Evolutionary conservation across 805 yeast species (phyloP).

Genomic region (Barnettozyma sucrosica): DNA sequence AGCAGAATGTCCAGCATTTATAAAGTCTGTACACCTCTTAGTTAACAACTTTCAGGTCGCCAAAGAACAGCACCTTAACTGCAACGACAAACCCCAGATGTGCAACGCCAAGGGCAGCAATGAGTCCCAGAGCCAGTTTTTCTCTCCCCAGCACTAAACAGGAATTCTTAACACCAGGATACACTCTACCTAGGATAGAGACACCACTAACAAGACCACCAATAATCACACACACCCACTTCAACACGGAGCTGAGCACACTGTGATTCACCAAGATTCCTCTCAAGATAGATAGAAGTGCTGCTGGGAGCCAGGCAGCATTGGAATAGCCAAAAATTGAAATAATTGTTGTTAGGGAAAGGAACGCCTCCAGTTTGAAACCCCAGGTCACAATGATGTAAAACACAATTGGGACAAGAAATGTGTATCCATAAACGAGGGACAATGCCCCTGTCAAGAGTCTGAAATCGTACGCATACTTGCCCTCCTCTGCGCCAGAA

Average conservation of each 20-base stretch:
- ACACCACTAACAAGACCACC: slow-evolving; percentile 62
- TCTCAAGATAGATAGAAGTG: slow-evolving; percentile 52
- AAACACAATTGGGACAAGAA: slow-evolving; percentile 53
- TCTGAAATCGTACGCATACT: slow-evolving; percentile 55
- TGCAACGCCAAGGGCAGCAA: slow-evolving; percentile 37
- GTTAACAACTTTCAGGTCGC: slow-evolving; percentile 28
- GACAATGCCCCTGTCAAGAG: slow-evolving; percentile 63
- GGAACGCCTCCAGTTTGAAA: slow-evolving; percentile 44
- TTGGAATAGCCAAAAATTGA: slow-evolving; percentile 84
- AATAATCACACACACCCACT: slow-evolving; percentile 55
- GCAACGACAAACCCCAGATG: slow-evolving; percentile 58
- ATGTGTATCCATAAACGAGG: slow-evolving; percentile 71
- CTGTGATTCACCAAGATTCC: slow-evolving; percentile 44
- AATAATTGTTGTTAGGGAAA: slow-evolving; percentile 52
- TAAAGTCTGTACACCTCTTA: not conserved
- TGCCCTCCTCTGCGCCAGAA: slow-evolving; percentile 31
- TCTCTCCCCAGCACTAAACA: slow-evolving; percentile 33
- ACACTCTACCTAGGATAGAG: slow-evolving; percentile 42
- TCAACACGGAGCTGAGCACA: slow-evolving; percentile 41
- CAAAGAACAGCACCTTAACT: slow-evolving; percentile 63
- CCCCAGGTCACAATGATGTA: slow-evolving; percentile 48
- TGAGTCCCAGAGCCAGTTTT: slow-evolving; percentile 31
- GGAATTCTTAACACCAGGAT: slow-evolving; percentile 33
- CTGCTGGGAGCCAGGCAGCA: slow-evolving; percentile 80
- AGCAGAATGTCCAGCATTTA: too few relatives aligned